Percentiles rank a stretch among this genome's conserved stretches.
Conservation (phyloP, 208 protist species). For the Wallacemonas sp. region DNA sequence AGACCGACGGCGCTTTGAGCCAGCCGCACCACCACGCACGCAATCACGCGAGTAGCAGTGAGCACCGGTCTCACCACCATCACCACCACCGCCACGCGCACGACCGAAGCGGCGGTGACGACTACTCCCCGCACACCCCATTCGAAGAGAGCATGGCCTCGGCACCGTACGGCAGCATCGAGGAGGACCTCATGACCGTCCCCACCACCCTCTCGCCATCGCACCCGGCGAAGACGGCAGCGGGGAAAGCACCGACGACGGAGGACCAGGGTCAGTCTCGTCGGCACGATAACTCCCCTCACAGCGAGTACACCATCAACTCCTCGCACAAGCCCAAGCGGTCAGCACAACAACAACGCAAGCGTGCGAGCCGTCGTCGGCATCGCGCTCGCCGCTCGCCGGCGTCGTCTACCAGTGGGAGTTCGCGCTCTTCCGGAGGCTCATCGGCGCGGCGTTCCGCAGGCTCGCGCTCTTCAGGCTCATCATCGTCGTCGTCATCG, state of each 20-base stretch:
- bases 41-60: not conserved
- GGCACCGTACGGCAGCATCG: slow-evolving; percentile 21
- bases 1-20: not conserved
- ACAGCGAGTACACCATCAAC: not conserved
- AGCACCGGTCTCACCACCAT: not conserved
- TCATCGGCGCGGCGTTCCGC: not conserved
- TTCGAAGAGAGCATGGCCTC: not conserved
- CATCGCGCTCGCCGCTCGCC: too few species aligned
- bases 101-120: not conserved
- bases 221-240: not conserved
- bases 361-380: too few species aligned
- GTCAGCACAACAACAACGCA: not conserved
- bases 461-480: not conserved
- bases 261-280: not conserved
- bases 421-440: too few species aligned
- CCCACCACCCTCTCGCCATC: not conserved
- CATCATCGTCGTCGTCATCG: not conserved
- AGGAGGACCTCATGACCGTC: slow-evolving; percentile 11
- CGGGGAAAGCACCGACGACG: not conserved
- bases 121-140: not conserved
- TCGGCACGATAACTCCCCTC: not conserved
- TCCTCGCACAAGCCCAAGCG: not conserved
- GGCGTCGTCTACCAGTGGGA: too few species aligned
- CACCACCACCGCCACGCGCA: slow-evolving; percentile 5
- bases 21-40: not conserved